Base-by-base conservation (phyloP, 108 stramenopile species). In the Pseudonitzschia multiseries region DNA sequence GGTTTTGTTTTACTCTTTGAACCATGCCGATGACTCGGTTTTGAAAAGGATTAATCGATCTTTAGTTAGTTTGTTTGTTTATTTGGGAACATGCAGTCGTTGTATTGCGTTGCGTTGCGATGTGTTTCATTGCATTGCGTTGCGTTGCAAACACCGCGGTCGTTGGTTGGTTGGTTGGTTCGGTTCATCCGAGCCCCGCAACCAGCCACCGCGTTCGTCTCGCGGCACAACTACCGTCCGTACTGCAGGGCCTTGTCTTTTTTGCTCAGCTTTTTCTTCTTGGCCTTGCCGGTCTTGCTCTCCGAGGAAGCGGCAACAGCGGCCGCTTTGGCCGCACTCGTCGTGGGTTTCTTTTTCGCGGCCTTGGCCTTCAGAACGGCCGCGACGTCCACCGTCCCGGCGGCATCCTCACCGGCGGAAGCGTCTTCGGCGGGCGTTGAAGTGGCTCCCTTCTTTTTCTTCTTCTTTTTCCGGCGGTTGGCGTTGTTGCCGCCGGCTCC, bases 361-460 rank as follows among this genome's bases (percentile, higher is more conserved):
- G 80, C 44, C 57, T 81, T 81, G 32, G 80, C 74, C 52, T 76
- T 81, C 21, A 81, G 32, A 9, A 81, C 75, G 14, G 80, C 74
- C 18, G 80, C 80, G 27, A 81, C 80, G 71, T 81, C 71, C 40
- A 75, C 70, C 12, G 72, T 48, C 9, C 17, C 18, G 46, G 46
- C 1, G 17, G 12, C 46, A 14, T 57, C 72, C 15, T 60, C 73
- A 32, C 46, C 46, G 13, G 32, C 31, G 33, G 62, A 15, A 33
- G 64, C 64, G 20, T 17, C 33, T 50, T 67, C 66, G 15, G 28
- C 4, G 12, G 32, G n/a, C 41, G 21, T 44, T 18, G n/a, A 0
- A 17, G 44, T 2, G n/a, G 41, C 66, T 50, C 36, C 36, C 36
- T 67, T 67, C 22, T 67, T 67, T 26, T 67, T 67, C 28, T 50